Evolutionary conservation across 345 rosid genomes (phyloP).

Genomic region (Garcia nutans): DNA sequence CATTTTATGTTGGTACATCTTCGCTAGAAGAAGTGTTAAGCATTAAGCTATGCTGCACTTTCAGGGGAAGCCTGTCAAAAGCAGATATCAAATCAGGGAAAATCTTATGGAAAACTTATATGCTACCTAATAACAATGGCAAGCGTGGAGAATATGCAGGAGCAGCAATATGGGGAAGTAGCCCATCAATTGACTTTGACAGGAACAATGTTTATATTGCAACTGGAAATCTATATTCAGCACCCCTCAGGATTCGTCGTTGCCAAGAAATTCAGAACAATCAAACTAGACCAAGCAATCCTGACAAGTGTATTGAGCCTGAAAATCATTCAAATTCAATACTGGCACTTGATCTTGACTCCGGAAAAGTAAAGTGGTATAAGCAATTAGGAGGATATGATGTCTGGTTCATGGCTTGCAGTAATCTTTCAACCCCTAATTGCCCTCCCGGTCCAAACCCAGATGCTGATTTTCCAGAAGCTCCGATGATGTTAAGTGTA

Average conservation of each 20-base stretch:
- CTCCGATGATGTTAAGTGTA: constrained; percentile 34
- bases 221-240: constrained; percentile 42
- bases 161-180: constrained; percentile 39
- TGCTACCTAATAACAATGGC: constrained; percentile 28
- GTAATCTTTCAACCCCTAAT: constrained; percentile 16
- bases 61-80: constrained; percentile 30
- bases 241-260: constrained; percentile 18
- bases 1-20: constrained; percentile 1
- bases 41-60: constrained; percentile 29
- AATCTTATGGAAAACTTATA: constrained; percentile 30
- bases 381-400: constrained; percentile 36
- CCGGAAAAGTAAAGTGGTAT: constrained; percentile 31
- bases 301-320: constrained; percentile 29
- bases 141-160: constrained; percentile 25
- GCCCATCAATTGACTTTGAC: constrained; percentile 30
- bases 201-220: constrained; percentile 35
- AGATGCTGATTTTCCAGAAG: constrained; percentile 39
- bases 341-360: constrained; percentile 30
- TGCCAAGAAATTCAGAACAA: constrained; percentile 35
- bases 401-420: constrained; percentile 33
- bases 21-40: background rate
- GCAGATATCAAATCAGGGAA: constrained; percentile 18
- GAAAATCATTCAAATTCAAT: constrained; percentile 33
- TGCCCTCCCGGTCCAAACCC: constrained; percentile 35
- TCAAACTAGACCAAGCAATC: constrained; percentile 27